Evolutionary conservation across 768 basidiomycete species (phyloP).

Genomic region (Omphalotus guepiniiformis): DNA sequence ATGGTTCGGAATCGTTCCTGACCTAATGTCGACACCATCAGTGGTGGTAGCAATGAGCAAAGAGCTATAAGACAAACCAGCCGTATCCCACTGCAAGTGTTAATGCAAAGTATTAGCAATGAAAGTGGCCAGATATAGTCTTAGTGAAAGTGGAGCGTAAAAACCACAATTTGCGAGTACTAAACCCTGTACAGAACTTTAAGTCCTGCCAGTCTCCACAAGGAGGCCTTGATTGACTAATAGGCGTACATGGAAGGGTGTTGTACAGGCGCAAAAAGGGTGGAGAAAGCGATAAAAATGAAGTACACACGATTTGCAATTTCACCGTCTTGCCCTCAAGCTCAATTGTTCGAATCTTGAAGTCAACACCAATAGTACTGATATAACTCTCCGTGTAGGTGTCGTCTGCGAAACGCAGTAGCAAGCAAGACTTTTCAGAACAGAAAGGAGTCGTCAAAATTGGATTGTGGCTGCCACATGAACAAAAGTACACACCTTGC

Average conservation of each 20-base stretch:
- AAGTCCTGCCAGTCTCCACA: no score
- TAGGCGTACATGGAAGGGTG: background rate
- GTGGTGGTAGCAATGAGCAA: conserved; percentile 9
- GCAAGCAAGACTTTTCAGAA: conserved; percentile 72
- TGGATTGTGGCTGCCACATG: conserved; percentile 6
- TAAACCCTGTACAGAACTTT: no score
- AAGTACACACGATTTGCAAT: conserved; percentile 84
- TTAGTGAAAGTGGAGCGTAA: background rate
- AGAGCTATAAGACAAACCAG: conserved; percentile 47
- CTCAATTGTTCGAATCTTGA: conserved; percentile 99
- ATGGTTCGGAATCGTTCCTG: conserved; percentile 99
- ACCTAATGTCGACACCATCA: no score
- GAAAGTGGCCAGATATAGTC: background rate
- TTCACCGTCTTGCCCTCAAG: conserved; percentile 98
- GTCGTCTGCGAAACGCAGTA: conserved; percentile 92
- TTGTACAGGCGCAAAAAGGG: background rate
- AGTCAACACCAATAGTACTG: conserved; percentile 96
- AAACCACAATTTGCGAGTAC: no score
- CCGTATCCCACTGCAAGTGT: conserved; percentile 89
- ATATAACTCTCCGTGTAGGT: conserved; percentile 98
- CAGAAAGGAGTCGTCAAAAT: conserved; percentile 15
- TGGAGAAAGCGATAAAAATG: conserved; percentile 9
- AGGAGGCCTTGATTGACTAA: no score
- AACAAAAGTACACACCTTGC: conserved; percentile 55
- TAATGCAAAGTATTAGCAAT: background rate